Evolutionary conservation across 441 rosid genomes (phyloP).

Genomic region (Populus hybrid): DNA sequence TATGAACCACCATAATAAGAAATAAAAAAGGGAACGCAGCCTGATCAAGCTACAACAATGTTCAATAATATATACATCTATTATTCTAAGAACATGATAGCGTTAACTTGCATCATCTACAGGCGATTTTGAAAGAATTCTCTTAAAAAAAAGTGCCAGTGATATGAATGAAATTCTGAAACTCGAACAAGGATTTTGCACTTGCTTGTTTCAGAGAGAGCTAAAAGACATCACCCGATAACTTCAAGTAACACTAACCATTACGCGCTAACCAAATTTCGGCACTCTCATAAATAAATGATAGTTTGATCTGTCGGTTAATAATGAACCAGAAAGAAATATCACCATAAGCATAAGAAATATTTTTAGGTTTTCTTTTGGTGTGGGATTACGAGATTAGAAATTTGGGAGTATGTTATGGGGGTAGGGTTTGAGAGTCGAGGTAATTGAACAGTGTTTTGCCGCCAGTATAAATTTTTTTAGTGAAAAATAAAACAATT

Average conservation of each 20-base stretch:
- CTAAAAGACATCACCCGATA: neutral
- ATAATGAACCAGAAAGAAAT: neutral
- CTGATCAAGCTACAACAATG: neutral
- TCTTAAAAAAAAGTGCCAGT: neutral
- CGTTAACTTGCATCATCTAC: neutral
- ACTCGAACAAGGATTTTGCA: neutral
- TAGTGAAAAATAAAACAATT: no score
- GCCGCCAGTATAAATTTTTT: no score
- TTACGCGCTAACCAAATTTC: neutral
- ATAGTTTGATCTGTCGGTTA: neutral
- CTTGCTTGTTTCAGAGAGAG: neutral
- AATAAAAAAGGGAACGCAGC: neutral
- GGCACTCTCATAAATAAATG: neutral
- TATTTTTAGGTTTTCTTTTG: neutral
- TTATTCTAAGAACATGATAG: neutral
- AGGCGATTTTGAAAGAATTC: neutral
- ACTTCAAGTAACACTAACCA: neutral
- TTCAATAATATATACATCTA: neutral
- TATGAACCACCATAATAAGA: conserved; percentile 9
- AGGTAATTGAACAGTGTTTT: neutral
- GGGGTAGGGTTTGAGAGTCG: neutral
- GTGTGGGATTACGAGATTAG: neutral
- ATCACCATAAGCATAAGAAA: neutral
- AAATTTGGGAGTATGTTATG: neutral
- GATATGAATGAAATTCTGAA: neutral